phyloP scores from a whole-genome alignment of 2,329 filamentous ascomycete species.

The Volutella citrinella region DNA sequence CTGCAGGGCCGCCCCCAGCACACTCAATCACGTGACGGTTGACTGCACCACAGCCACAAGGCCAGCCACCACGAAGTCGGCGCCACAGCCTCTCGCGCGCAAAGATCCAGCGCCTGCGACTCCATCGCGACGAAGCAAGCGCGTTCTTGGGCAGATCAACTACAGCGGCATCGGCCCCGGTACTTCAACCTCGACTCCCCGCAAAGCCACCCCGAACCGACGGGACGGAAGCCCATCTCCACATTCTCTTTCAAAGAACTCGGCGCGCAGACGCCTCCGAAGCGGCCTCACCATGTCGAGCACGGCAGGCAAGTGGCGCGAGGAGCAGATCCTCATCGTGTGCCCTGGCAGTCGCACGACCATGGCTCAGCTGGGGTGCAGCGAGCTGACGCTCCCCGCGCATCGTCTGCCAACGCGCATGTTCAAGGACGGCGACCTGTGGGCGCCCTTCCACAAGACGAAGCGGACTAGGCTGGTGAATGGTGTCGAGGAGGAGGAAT shows the following conservation, averaged over 20 bases:
- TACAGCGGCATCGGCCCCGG: constrained; percentile 1
- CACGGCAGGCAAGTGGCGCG: constrained; percentile 58
- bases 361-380: constrained; percentile 84
- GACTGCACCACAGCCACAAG: constrained; percentile 8
- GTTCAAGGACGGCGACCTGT: constrained; percentile 83
- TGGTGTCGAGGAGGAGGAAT: constrained; percentile 59
- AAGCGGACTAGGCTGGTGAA: constrained; percentile 55
- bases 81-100: constrained; percentile 14
- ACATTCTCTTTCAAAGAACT: too few relatives aligned
- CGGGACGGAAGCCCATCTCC: too few relatives aligned
- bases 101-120: constrained; percentile 19
- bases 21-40: too few relatives aligned
- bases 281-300: constrained; percentile 45
- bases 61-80: neutral
- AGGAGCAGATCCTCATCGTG: constrained; percentile 67
- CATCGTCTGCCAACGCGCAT: constrained; percentile 88
- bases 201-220: too few relatives aligned
- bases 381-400: constrained; percentile 86
- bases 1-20: too few relatives aligned
- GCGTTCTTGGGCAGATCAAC: neutral
- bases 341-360: constrained; percentile 85
- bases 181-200: too few relatives aligned
- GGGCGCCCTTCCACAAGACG: constrained; percentile 73
- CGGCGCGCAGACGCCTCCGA: constrained; percentile 7
- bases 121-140: constrained; percentile 18